These are phyloP conservation scores for Rhipidocladum racemiflorum DNA, from an alignment of 176 grass and related monocot species.

Conservation along the genomic window DNA sequence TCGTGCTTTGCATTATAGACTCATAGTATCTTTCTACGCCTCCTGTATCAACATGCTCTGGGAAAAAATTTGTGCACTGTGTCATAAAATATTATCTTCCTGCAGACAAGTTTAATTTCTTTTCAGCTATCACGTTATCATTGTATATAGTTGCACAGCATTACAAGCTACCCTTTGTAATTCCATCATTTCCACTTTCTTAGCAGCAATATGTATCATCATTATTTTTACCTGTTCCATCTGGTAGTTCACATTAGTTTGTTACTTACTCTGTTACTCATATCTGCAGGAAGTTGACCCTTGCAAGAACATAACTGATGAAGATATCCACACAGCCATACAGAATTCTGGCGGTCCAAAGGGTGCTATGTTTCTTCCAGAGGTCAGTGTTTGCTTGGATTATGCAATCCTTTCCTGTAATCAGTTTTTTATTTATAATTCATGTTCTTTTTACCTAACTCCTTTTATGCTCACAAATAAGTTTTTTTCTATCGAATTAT, in stretches of 20 bases:
- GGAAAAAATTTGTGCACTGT: constrained; percentile 5
- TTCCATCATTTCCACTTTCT: constrained; percentile 1
- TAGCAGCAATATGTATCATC: neutral
- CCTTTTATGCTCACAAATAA: constrained; percentile 12
- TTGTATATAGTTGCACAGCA: neutral
- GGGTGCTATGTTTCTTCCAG: constrained; percentile 89
- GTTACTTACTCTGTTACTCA: neutral
- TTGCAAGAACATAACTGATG: constrained; percentile 79
- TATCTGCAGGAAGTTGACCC: constrained; percentile 83
- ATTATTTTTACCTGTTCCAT: constrained; percentile 1
- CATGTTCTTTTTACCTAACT: constrained; percentile 14
- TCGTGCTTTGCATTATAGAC: neutral
- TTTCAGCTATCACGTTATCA: neutral
- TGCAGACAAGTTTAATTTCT: neutral
- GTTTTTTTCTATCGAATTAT: constrained; percentile 29
- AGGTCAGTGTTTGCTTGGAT: constrained; percentile 48
- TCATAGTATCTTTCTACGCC: neutral
- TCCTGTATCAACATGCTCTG: neutral
- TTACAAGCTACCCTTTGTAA: neutral
- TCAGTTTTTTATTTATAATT: constrained; percentile 20
- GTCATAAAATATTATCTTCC: neutral
- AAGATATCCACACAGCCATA: constrained; percentile 77
- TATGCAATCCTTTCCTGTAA: neutral
- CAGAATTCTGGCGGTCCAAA: constrained; percentile 82
- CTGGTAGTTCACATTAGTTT: constrained; percentile 20